Conservation (phyloP, 768 basidiomycete genomes). For the Pulveroboletus ravenelii region DNA sequence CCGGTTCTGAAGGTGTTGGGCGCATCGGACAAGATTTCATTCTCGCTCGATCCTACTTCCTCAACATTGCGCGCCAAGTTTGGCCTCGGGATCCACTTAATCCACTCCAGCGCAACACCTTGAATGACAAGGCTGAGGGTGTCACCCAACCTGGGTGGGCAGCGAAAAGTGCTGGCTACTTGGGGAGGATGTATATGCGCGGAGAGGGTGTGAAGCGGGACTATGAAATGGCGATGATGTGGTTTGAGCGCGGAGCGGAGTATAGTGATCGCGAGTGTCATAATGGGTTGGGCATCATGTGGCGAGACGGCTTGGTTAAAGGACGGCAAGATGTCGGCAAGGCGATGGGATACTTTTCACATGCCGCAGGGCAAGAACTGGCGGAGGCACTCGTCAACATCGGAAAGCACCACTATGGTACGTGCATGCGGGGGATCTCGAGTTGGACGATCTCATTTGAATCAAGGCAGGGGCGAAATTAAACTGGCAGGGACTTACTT, state of each 20-base stretch:
- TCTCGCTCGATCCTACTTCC: conserved; percentile 79
- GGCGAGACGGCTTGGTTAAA: conserved; percentile 79
- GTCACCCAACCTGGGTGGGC: conserved; percentile 56
- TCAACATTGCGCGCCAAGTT: conserved; percentile 71
- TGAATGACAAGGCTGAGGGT: conserved; percentile 46
- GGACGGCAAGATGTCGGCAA: conserved; percentile 63
- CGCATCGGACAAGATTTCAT: conserved; percentile 76
- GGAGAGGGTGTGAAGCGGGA: conserved; percentile 89
- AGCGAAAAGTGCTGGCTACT: conserved; percentile 76
- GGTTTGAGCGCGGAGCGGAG: conserved; percentile 86
- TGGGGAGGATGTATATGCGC: conserved; percentile 91
- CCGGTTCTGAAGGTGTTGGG: conserved; percentile 90
- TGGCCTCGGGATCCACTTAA: conserved; percentile 82
- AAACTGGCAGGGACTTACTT: conserved; percentile 66
- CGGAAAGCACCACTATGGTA: conserved; percentile 73
- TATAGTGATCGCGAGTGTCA: conserved; percentile 83
- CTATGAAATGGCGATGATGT: conserved; percentile 73
- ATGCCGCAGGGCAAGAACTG: conserved; percentile 82
- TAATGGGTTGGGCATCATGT: conserved; percentile 89
- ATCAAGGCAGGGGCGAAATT: conserved; percentile 64
- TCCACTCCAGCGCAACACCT: conserved; percentile 41
- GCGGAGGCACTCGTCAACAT: conserved; percentile 91
- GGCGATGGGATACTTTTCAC: conserved; percentile 62
- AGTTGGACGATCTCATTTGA: conserved; percentile 4
- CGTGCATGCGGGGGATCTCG: conserved; percentile 11